A percentile compares a stretch with the other conserved stretches of the same genome.
Evolutionary conservation across 2,329 filamentous ascomycete genomes (phyloP).

Genomic region (Clonostachys byssicola): DNA sequence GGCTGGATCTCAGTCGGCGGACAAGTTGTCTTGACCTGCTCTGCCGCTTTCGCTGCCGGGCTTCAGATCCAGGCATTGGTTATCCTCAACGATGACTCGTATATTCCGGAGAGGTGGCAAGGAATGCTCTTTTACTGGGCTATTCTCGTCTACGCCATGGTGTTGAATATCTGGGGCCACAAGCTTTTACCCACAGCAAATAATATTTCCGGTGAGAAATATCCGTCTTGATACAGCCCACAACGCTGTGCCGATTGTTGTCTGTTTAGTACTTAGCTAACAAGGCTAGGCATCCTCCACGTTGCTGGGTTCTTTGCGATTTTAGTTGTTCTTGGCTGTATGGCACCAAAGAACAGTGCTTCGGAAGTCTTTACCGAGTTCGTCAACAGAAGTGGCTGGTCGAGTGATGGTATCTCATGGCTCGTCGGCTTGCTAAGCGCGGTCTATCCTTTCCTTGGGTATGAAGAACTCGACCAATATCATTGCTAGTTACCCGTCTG

Average conservation of each 20-base stretch:
- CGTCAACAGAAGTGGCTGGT: constrained; percentile 23
- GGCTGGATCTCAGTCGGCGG: constrained; percentile 42
- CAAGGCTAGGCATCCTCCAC: constrained; percentile 14
- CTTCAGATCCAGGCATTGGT: constrained; percentile 37
- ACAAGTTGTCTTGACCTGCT: constrained; percentile 37
- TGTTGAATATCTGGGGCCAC: constrained; percentile 35
- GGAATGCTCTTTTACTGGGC: constrained; percentile 43
- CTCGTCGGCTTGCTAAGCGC: constrained; percentile 21
- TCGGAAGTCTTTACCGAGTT: constrained; percentile 23
- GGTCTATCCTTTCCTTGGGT: constrained; percentile 26
- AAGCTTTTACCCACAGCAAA: constrained; percentile 26
- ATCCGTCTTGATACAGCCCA: neutral
- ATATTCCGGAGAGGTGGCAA: constrained; percentile 34
- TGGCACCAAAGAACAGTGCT: constrained; percentile 19
- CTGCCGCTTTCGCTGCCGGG: constrained; percentile 39
- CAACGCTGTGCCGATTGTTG: neutral
- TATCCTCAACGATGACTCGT: constrained; percentile 32
- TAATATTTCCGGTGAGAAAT: constrained; percentile 10
- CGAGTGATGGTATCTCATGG: constrained; percentile 21
- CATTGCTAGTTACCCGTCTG: neutral
- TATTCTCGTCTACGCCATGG: constrained; percentile 26
- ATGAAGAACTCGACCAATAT: neutral
- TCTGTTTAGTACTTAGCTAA: neutral
- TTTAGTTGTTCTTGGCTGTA: constrained; percentile 17
- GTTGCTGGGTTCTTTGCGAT: constrained; percentile 17